Evolutionary conservation across 306 rosid species (phyloP).

Genomic region (Styphnolobium japonicum): DNA sequence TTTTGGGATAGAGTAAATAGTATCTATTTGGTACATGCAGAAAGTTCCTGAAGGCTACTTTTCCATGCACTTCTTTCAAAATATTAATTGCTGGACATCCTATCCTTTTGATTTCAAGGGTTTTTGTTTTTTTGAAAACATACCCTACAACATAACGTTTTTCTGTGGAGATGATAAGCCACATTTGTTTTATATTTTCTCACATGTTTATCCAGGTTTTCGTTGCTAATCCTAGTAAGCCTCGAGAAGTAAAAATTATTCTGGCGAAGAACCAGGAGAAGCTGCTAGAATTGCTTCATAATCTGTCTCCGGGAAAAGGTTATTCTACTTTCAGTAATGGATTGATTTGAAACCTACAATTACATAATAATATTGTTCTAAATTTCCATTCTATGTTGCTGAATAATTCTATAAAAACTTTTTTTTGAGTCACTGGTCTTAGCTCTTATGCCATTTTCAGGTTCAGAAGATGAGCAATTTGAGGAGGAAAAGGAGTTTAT

Average conservation of each 20-base stretch:
- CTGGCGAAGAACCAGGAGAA: conserved; percentile 73
- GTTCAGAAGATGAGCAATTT: conserved; percentile 95
- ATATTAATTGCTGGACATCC: not conserved
- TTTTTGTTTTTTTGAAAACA: not conserved
- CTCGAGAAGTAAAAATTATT: conserved; percentile 76
- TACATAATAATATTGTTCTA: not conserved
- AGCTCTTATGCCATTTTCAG: conserved; percentile 37
- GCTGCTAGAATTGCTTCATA: conserved; percentile 70
- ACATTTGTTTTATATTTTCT: not conserved
- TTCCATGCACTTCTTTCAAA: not conserved
- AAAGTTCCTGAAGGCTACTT: not conserved
- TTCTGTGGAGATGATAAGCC: not conserved
- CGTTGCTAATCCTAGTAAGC: conserved; percentile 92
- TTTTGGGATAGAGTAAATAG: not conserved
- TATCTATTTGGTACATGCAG: not conserved
- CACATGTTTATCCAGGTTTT: conserved; percentile 57
- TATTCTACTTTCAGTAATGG: conserved; percentile 8
- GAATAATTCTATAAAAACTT: not conserved
- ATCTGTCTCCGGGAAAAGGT: conserved; percentile 88
- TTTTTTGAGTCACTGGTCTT: not conserved
- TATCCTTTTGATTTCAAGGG: not conserved
- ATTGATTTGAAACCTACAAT: conserved; percentile 3
- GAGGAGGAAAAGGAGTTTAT: conserved; percentile 93
- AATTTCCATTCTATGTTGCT: conserved; percentile 6
- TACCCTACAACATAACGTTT: not conserved